Evolutionary conservation across 768 basidiomycete species (phyloP).

Genomic region (Harrya chromipes): DNA sequence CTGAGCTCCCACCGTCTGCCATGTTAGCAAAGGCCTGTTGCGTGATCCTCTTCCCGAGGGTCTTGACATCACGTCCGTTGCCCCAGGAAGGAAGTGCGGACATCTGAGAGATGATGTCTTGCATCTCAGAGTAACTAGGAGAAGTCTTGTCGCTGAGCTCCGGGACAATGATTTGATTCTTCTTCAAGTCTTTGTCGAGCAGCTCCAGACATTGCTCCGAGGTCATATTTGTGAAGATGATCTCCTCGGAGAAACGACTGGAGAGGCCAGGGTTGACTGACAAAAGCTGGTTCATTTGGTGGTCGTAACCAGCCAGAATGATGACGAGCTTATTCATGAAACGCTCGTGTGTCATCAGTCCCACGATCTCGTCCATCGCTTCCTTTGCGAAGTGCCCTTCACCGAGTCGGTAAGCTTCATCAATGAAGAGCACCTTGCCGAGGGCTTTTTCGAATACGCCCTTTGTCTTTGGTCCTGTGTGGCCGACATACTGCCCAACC

Average conservation of each 20-base stretch:
- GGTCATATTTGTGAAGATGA: constrained; percentile 53
- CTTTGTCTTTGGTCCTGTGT: constrained; percentile 67
- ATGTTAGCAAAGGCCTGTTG: constrained; percentile 36
- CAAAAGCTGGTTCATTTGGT: constrained; percentile 63
- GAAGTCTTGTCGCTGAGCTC: constrained; percentile 28
- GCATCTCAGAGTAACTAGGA: constrained; percentile 28
- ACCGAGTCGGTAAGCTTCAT: constrained; percentile 66
- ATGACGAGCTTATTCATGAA: constrained; percentile 62
- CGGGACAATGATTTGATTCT: constrained; percentile 37
- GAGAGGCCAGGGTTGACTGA: constrained; percentile 60
- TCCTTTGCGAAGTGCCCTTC: constrained; percentile 68
- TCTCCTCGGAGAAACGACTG: constrained; percentile 67
- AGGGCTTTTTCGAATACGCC: constrained; percentile 61
- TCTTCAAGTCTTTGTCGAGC: constrained; percentile 45
- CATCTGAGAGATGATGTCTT: constrained; percentile 39
- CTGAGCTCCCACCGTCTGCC: constrained; percentile 12
- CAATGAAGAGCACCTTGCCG: constrained; percentile 68
- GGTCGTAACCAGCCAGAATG: constrained; percentile 68
- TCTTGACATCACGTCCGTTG: constrained; percentile 63
- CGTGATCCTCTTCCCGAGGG: constrained; percentile 49
- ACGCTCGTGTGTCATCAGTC: constrained; percentile 54
- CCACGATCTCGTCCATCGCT: constrained; percentile 73
- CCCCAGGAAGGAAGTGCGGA: constrained; percentile 57
- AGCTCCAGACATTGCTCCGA: constrained; percentile 52
- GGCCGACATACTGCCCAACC: constrained; percentile 68